A percentile compares a stretch with the other conserved stretches of the same genome.
Conservation (phyloP, 352 stramenopile species). For the Pythium graminicola region DNA sequence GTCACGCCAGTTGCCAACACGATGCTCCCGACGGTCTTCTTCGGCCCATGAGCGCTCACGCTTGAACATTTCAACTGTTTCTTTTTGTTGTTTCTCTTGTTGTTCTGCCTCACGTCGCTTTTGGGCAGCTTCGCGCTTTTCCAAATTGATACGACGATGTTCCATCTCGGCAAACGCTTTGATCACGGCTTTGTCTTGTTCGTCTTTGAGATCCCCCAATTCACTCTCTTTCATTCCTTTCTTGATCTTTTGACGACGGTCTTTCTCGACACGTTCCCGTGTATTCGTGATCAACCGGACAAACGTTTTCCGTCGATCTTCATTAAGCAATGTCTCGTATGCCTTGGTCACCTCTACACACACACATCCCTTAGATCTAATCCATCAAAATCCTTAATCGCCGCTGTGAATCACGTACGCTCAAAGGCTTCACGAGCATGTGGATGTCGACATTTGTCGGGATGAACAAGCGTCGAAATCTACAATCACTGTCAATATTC, state of each 20-base stretch:
- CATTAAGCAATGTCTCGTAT: slow-evolving; percentile 77
- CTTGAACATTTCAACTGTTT: slow-evolving; percentile 55
- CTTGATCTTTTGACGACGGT: slow-evolving; percentile 65
- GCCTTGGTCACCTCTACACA: slow-evolving; percentile 77
- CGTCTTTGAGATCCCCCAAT: slow-evolving; percentile 50
- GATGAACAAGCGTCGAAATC: slow-evolving; percentile 86
- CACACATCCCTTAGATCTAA: background rate
- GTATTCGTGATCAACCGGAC: slow-evolving; percentile 77
- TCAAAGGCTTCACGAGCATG: slow-evolving; percentile 82
- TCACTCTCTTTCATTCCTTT: slow-evolving; percentile 75
- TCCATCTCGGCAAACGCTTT: slow-evolving; percentile 83
- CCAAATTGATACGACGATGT: slow-evolving; percentile 65
- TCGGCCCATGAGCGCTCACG: slow-evolving; percentile 72
- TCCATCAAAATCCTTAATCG: background rate
- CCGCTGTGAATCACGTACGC: slow-evolving; percentile 29
- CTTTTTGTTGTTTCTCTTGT: slow-evolving; percentile 64
- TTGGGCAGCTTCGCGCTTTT: slow-evolving; percentile 62
- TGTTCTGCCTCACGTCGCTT: slow-evolving; percentile 64
- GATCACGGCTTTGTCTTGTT: slow-evolving; percentile 69
- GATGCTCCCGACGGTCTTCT: slow-evolving; percentile 64
- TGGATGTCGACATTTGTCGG: slow-evolving; percentile 71
- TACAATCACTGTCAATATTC: no score
- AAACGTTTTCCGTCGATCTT: slow-evolving; percentile 76
- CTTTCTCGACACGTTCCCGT: slow-evolving; percentile 58
- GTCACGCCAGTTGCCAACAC: slow-evolving; percentile 70